phyloP scores from a whole-genome alignment of 139 green algal species.

The Volvox africanus region DNA sequence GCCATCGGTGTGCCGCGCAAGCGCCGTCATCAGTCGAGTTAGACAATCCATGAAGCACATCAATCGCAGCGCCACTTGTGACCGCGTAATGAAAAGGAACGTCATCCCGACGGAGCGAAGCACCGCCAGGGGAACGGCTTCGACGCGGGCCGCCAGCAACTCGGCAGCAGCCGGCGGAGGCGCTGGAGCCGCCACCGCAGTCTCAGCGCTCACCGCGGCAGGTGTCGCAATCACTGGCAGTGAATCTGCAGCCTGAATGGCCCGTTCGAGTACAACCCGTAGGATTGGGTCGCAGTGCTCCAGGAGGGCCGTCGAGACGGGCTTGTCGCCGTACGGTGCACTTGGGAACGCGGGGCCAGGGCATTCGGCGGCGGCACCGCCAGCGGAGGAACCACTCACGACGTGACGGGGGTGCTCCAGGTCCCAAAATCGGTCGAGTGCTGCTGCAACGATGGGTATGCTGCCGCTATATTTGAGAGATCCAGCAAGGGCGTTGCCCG shows the following conservation, averaged over 20 bases:
- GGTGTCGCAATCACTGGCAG: not conserved
- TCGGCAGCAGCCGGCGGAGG: not conserved
- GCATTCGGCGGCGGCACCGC: not conserved
- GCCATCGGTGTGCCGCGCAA: not conserved
- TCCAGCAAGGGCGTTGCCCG: too few relatives aligned
- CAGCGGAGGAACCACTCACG: too few relatives aligned
- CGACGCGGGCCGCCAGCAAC: not conserved
- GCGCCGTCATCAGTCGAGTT: not conserved
- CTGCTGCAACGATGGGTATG: not conserved
- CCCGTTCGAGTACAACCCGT: not conserved
- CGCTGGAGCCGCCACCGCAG: too few relatives aligned
- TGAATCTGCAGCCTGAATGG: not conserved
- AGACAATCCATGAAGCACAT: not conserved
- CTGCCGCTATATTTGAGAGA: not conserved
- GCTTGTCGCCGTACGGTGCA: conserved; percentile 26
- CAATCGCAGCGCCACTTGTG: not conserved
- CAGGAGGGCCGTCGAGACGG: not conserved
- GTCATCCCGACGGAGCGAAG: not conserved
- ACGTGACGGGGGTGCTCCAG: not conserved
- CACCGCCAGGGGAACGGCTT: conserved; percentile 1
- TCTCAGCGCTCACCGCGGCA: not conserved
- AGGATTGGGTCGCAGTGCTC: not conserved
- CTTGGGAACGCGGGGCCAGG: not conserved
- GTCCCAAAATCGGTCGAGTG: conserved; percentile 18
- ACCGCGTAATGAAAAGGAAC: not conserved